These are phyloP conservation scores for Lojkania enalia DNA, from an alignment of 2,329 filamentous ascomycete genomes.

Conservation along the genomic window DNA sequence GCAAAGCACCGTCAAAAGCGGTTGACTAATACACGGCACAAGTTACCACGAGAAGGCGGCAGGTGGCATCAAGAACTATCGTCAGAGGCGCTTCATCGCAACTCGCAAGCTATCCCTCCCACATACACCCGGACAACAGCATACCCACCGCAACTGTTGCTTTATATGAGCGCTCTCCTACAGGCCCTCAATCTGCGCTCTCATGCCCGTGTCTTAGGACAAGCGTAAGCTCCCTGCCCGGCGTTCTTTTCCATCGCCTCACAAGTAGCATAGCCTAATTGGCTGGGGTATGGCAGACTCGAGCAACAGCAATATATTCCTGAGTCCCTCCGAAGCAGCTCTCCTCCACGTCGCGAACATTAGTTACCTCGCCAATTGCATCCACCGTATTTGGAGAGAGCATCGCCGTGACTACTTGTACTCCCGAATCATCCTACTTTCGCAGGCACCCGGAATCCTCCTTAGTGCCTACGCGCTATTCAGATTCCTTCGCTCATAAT, in stretches of 20 bases:
- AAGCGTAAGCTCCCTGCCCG: no score
- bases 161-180: no score
- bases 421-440: constrained; percentile 28
- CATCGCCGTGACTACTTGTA: constrained; percentile 33
- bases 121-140: neutral
- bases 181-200: no score
- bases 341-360: constrained; percentile 38
- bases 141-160: no score
- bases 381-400: constrained; percentile 28
- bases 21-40: constrained; percentile 4
- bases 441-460: constrained; percentile 30
- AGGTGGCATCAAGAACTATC: neutral
- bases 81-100: neutral
- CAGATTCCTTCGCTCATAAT: constrained; percentile 55
- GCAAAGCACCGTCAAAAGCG: neutral
- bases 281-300: constrained; percentile 35
- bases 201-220: no score
- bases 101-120: neutral
- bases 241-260: no score
- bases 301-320: constrained; percentile 26
- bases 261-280: constrained; percentile 20
- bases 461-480: constrained; percentile 32
- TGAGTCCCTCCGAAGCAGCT: constrained; percentile 37
- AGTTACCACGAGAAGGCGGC: neutral
- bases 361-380: constrained; percentile 32